Evolutionary conservation across 2,329 filamentous ascomycete species (phyloP).

Genomic region (Neoscytalidium dimidiatum): DNA sequence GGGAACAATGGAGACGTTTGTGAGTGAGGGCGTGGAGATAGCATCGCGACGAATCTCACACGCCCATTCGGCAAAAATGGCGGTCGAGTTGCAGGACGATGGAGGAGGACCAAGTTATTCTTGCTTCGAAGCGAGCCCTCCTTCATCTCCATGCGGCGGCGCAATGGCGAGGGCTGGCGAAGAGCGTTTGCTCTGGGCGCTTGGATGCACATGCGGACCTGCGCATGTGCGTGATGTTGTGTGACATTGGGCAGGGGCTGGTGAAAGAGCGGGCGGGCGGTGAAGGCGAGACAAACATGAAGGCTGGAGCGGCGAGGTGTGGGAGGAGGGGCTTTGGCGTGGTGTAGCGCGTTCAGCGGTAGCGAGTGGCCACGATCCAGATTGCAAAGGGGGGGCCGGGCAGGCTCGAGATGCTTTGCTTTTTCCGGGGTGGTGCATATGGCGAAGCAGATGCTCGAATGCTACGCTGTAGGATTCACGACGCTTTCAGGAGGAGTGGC

Average conservation of each 20-base stretch:
- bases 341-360: neutral
- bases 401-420: neutral
- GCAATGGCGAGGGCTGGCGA: neutral
- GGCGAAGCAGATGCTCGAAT: neutral
- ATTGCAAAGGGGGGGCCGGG: neutral
- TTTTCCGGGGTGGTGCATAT: neutral
- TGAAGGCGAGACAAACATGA: constrained; percentile 1
- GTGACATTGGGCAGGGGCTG: constrained; percentile 9
- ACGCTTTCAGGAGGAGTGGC: too few species aligned
- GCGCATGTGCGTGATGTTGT: constrained; percentile 7
- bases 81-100: neutral
- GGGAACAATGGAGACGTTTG: neutral
- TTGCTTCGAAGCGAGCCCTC: neutral
- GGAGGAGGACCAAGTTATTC: neutral
- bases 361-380: neutral
- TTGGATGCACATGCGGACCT: neutral
- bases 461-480: neutral
- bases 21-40: neutral
- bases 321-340: neutral
- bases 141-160: neutral
- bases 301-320: neutral
- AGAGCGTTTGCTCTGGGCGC: neutral
- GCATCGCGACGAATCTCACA: neutral
- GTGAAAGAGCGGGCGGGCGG: constrained; percentile 11
- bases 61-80: neutral